Percentiles rank a stretch among this genome's conserved stretches.
Evolutionary conservation across 2,329 filamentous ascomycete species (phyloP).

Genomic region (Colletotrichum spaethianum): DNA sequence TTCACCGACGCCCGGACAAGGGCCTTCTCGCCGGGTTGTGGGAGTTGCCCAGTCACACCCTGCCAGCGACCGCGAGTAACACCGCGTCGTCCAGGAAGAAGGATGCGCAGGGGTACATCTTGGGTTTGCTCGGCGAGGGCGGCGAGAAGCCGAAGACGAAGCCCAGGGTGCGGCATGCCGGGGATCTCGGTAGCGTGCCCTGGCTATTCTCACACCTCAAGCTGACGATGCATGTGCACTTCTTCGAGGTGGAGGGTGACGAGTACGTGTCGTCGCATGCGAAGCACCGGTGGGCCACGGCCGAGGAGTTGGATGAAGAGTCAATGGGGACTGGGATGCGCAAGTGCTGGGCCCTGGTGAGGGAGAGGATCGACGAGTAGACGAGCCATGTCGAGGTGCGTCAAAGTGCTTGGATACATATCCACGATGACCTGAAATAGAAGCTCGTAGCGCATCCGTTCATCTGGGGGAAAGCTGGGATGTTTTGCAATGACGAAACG

Average conservation of each 20-base stretch:
- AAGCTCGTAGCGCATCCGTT: background rate
- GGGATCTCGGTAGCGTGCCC: conserved; percentile 66
- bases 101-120: conserved; percentile 54
- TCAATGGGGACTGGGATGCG: conserved; percentile 73
- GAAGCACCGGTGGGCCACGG: conserved; percentile 55
- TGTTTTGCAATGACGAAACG: background rate
- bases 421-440: background rate
- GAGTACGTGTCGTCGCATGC: conserved; percentile 15
- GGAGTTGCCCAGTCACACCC: conserved; percentile 66
- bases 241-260: conserved; percentile 56
- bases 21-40: conserved; percentile 69
- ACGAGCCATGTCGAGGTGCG: too few species aligned
- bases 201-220: conserved; percentile 72
- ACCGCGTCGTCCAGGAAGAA: conserved; percentile 51
- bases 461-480: background rate
- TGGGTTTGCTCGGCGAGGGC: conserved; percentile 45
- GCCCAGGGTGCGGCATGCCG: conserved; percentile 48
- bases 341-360: conserved; percentile 67
- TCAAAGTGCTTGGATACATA: background rate
- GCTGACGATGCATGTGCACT: conserved; percentile 70
- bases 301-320: conserved; percentile 59
- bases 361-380: conserved; percentile 43
- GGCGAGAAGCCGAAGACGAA: background rate
- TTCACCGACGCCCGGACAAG: conserved; percentile 66
- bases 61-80: conserved; percentile 49